phyloP scores from a whole-genome alignment of 352 stramenopile species.

The Phytophthora pinifolia region DNA sequence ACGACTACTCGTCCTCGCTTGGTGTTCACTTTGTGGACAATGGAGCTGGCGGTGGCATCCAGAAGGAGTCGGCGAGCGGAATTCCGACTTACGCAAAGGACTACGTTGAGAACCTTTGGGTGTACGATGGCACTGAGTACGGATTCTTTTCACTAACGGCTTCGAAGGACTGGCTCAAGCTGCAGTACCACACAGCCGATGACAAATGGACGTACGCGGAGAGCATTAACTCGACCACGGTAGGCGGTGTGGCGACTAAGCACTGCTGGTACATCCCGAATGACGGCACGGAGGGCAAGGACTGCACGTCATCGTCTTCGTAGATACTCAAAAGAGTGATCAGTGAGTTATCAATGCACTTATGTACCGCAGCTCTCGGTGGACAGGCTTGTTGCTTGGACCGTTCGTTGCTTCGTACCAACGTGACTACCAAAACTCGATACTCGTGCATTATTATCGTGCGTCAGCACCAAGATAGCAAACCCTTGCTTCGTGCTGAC shows the following conservation, averaged over 20 bases:
- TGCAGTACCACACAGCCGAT: slow-evolving; percentile 69
- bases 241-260: slow-evolving; percentile 49
- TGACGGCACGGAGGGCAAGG: slow-evolving; percentile 36
- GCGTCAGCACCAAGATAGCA: neutral
- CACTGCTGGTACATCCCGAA: slow-evolving; percentile 74
- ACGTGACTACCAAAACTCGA: neutral
- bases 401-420: no score
- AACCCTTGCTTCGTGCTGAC: no score
- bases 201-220: slow-evolving; percentile 51
- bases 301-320: slow-evolving; percentile 22
- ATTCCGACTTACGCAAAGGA: slow-evolving; percentile 54
- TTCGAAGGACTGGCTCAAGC: slow-evolving; percentile 59
- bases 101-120: slow-evolving; percentile 62
- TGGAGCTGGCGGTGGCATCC: slow-evolving; percentile 63
- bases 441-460: slow-evolving; percentile 15
- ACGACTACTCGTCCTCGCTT: slow-evolving; percentile 51
- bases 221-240: slow-evolving; percentile 38
- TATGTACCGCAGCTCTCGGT: no score
- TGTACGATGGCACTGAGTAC: slow-evolving; percentile 55
- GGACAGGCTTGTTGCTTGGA: no score
- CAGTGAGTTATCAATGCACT: no score
- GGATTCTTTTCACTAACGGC: slow-evolving; percentile 61
- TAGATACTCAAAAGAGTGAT: neutral
- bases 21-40: slow-evolving; percentile 74
- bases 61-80: slow-evolving; percentile 62